Conservation (phyloP, 2,329 filamentous ascomycete species). For the Botrytis fabae region DNA sequence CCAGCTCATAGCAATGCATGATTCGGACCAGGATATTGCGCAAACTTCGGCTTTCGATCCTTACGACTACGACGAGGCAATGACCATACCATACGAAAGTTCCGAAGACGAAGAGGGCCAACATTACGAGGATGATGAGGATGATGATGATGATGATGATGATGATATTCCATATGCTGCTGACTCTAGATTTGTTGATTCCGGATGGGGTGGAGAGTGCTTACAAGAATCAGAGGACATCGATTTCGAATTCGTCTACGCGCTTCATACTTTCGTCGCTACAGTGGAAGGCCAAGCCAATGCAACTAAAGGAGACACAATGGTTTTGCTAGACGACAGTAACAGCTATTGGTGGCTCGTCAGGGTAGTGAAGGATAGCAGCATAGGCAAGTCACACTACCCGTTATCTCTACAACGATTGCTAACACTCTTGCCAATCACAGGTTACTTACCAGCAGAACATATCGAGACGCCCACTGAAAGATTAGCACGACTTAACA, state of each 20-base stretch:
- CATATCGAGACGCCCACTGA: constrained; percentile 98
- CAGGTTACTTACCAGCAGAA: constrained; percentile 93
- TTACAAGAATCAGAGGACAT: constrained; percentile 97
- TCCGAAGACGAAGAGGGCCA: constrained; percentile 40
- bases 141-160: constrained; percentile 51
- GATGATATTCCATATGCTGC: constrained; percentile 51
- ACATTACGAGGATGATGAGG: constrained; percentile 38
- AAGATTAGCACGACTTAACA: constrained; percentile 88
- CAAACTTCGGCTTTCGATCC: background rate
- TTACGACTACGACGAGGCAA: constrained; percentile 32
- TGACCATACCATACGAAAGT: constrained; percentile 30
- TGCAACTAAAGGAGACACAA: constrained; percentile 96
- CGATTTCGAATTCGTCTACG: constrained; percentile 99
- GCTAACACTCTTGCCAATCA: constrained; percentile 12
- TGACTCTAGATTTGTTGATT: constrained; percentile 66
- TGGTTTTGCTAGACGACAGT: constrained; percentile 96
- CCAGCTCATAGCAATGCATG: constrained; percentile 23
- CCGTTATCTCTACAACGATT: background rate
- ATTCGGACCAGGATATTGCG: background rate
- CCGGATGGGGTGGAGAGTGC: constrained; percentile 75
- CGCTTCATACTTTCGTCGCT: constrained; percentile 93
- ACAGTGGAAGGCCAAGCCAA: constrained; percentile 98
- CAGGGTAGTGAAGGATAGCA: constrained; percentile 93
- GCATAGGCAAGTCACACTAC: constrained; percentile 62
- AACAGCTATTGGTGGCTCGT: constrained; percentile 99